Evolutionary conservation across 805 yeast genomes (phyloP).

Genomic region (Komagataella pastoris): DNA sequence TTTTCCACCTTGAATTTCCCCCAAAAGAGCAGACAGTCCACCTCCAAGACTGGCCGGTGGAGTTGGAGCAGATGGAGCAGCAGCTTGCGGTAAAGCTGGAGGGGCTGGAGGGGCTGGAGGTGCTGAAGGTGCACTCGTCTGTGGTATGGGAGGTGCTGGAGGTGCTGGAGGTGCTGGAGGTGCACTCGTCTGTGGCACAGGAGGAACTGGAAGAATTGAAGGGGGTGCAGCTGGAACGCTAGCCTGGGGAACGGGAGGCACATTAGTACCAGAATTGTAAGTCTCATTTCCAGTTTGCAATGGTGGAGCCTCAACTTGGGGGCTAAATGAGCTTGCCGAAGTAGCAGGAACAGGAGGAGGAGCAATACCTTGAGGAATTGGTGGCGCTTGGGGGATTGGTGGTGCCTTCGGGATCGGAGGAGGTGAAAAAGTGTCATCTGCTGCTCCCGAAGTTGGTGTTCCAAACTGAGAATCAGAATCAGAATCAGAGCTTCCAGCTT

Average conservation of each 20-base stretch:
- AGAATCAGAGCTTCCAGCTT: conserved; percentile 2
- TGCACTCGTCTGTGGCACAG: conserved; percentile 17
- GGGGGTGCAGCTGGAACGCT: conserved; percentile 7
- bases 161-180: conserved; percentile 27
- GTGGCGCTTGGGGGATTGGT: conserved; percentile 6
- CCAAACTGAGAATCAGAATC: conserved; percentile 5
- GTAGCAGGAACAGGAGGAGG: conserved; percentile 4
- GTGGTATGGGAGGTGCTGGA: conserved; percentile 24
- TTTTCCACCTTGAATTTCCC: conserved; percentile 43
- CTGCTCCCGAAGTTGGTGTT: conserved; percentile 12
- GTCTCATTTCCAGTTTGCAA: not conserved
- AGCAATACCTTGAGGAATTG: conserved; percentile 7
- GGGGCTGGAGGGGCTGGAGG: conserved; percentile 22
- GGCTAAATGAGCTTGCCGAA: conserved; percentile 1
- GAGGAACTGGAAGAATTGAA: conserved; percentile 15
- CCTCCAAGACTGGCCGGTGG: conserved; percentile 20
- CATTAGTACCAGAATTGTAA: not conserved
- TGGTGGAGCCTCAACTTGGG: conserved; percentile 16
- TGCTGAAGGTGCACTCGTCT: conserved; percentile 14
- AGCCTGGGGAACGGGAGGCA: conserved; percentile 4
- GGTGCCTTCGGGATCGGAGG: conserved; percentile 13
- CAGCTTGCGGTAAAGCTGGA: conserved; percentile 16
- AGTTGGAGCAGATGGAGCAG: conserved; percentile 13
- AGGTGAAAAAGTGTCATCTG: conserved; percentile 1
- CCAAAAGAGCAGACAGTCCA: conserved; percentile 32